These are phyloP conservation scores for Cadophora malorum DNA, from an alignment of 2,329 filamentous ascomycete genomes.

Conservation along the genomic window DNA sequence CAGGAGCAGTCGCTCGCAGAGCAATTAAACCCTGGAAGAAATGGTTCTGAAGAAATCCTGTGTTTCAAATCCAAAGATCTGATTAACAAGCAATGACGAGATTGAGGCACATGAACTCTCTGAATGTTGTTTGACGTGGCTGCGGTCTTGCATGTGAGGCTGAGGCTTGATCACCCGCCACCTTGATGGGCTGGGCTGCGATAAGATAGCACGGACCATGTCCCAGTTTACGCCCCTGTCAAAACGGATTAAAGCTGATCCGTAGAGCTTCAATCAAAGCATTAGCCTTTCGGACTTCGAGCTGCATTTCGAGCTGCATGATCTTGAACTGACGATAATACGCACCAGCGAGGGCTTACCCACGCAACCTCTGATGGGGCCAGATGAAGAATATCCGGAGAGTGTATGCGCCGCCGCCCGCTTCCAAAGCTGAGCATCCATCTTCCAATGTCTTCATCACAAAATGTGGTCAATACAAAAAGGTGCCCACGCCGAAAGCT, in stretches of 20 bases:
- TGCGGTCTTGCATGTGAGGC: constrained; percentile 1
- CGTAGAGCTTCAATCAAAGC: background rate
- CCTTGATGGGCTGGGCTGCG: background rate
- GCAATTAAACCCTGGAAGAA: background rate
- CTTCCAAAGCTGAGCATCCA: background rate
- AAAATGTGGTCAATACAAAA: background rate
- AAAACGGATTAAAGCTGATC: constrained; percentile 7
- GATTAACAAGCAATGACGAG: background rate
- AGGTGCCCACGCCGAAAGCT: background rate
- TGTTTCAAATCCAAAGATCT: background rate
- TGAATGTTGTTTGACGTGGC: background rate
- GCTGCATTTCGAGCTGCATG: background rate
- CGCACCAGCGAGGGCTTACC: background rate
- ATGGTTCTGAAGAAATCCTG: background rate
- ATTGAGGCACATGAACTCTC: too few relatives aligned
- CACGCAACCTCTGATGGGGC: background rate
- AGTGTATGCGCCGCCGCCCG: background rate
- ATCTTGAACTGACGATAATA: background rate
- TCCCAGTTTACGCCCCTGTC: background rate
- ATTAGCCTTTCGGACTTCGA: too few relatives aligned
- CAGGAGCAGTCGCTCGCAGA: background rate
- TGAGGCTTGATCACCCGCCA: background rate
- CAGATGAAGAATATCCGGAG: constrained; percentile 5
- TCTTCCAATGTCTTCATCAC: background rate
- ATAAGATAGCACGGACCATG: constrained; percentile 10